phyloP scores from a whole-genome alignment of 495 filamentous ascomycete genomes.

The Baudoinia panamericana region DNA sequence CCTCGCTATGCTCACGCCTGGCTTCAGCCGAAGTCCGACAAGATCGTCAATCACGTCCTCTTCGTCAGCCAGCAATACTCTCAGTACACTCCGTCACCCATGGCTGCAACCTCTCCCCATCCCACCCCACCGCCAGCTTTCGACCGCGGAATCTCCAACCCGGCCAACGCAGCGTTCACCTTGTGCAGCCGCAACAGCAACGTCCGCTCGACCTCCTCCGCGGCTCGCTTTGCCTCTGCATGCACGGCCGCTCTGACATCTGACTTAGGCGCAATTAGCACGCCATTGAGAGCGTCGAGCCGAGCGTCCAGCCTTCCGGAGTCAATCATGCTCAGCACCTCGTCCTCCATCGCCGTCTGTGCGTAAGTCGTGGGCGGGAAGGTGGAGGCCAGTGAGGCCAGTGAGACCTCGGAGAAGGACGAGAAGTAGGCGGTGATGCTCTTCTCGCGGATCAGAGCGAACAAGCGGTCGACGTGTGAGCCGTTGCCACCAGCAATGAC shows the following conservation, averaged over 20 bases:
- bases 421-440: constrained; percentile 77
- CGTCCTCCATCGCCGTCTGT: constrained; percentile 51
- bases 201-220: constrained; percentile 57
- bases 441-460: constrained; percentile 65
- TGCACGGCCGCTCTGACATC: constrained; percentile 58
- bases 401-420: constrained; percentile 31
- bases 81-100: not conserved
- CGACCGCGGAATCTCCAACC: constrained; percentile 51
- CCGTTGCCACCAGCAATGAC: constrained; percentile 31
- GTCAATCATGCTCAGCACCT: constrained; percentile 66
- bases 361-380: constrained; percentile 28
- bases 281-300: constrained; percentile 68
- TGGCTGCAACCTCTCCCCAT: not conserved
- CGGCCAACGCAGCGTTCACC: constrained; percentile 59
- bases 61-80: not conserved
- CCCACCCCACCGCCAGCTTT: constrained; percentile 7
- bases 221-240: constrained; percentile 46
- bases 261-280: constrained; percentile 55
- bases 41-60: too few relatives aligned
- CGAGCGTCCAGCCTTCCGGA: constrained; percentile 57
- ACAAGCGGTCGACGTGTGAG: constrained; percentile 55
- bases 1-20: too few relatives aligned
- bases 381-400: constrained; percentile 29
- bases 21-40: too few relatives aligned
- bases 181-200: constrained; percentile 61